Percentiles rank a stretch among this genome's conserved stretches.
phyloP scores from a whole-genome alignment of 1,139 yeast genomes.

The Geotrichum bryndzae region DNA sequence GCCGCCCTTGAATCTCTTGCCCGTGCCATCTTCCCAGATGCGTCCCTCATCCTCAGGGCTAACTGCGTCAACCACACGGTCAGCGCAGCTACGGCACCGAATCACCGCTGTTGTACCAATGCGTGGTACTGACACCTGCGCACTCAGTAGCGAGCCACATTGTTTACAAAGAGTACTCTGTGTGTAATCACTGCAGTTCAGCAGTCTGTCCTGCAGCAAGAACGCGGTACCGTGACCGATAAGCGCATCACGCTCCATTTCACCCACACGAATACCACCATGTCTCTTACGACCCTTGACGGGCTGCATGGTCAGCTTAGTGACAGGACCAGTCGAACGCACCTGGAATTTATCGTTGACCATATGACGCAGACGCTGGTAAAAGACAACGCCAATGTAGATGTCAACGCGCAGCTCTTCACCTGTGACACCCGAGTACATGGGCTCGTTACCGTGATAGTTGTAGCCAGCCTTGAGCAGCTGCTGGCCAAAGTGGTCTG shows the following conservation, averaged over 20 bases:
- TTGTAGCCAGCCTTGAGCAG: constrained; percentile 82
- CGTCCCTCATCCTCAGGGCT: constrained; percentile 61
- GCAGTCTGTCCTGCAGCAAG: constrained; percentile 86
- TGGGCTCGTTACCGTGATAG: constrained; percentile 97
- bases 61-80: constrained; percentile 43
- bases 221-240: constrained; percentile 99
- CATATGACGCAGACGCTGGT: constrained; percentile 98
- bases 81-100: constrained; percentile 90
- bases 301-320: constrained; percentile 96
- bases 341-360: constrained; percentile 99
- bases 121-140: constrained; percentile 87
- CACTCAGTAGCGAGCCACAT: constrained; percentile 87
- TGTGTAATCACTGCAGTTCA: constrained; percentile 94
- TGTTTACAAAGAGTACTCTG: constrained; percentile 84
- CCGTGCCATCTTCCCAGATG: constrained; percentile 97
- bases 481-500: constrained; percentile 95
- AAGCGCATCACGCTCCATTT: constrained; percentile 98
- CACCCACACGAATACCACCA: constrained; percentile 99
- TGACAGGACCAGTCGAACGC: constrained; percentile 97
- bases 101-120: constrained; percentile 73
- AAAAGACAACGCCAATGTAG: constrained; percentile 92
- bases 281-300: constrained; percentile 98
- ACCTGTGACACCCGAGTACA: constrained; percentile 98
- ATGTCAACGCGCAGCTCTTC: constrained; percentile 95
- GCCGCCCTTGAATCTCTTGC: constrained; percentile 88